A percentile compares a stretch with the other conserved stretches of the same genome.
Conservation (phyloP, 441 rosid genomes). For the Populus hybrid region DNA sequence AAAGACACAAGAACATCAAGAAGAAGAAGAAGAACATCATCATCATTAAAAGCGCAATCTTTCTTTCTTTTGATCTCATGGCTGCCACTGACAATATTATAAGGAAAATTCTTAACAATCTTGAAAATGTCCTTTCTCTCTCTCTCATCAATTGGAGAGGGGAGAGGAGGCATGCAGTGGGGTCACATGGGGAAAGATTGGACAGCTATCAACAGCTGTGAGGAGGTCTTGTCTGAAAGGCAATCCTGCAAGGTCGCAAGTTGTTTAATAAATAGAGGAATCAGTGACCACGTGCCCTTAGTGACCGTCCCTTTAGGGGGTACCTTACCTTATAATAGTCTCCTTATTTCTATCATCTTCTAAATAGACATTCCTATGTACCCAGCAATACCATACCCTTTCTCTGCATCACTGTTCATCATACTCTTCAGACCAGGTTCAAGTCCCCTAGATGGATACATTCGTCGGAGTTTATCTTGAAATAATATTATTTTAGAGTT, state of each 20-base stretch:
- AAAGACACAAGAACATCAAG: not conserved
- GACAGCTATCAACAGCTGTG: slow-evolving; percentile 84
- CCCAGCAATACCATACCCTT: not conserved
- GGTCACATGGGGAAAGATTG: slow-evolving; percentile 48
- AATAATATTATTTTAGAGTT: no score
- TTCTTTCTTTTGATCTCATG: not conserved
- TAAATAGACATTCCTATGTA: slow-evolving; percentile 34
- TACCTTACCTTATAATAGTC: slow-evolving; percentile 26
- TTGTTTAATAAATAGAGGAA: slow-evolving; percentile 41
- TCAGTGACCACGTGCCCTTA: slow-evolving; percentile 73
- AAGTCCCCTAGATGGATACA: no score
- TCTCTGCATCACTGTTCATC: no score
- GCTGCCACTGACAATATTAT: not conserved
- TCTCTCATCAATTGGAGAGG: slow-evolving; percentile 25
- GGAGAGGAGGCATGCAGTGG: slow-evolving; percentile 30
- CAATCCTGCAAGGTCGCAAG: slow-evolving; percentile 60
- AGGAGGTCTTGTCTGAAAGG: slow-evolving; percentile 59
- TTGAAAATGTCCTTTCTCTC: slow-evolving; percentile 15
- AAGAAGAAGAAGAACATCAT: not conserved
- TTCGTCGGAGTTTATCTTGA: no score
- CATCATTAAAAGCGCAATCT: not conserved
- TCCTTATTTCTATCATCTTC: slow-evolving; percentile 11
- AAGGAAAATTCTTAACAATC: not conserved
- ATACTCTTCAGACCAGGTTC: no score
- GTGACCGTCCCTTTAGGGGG: slow-evolving; percentile 42